Evolutionary conservation across 75 land plant genomes (phyloP), one percentile per base, ranked within the genome.

Genomic region (Sequoiadendron giganteum): DNA sequence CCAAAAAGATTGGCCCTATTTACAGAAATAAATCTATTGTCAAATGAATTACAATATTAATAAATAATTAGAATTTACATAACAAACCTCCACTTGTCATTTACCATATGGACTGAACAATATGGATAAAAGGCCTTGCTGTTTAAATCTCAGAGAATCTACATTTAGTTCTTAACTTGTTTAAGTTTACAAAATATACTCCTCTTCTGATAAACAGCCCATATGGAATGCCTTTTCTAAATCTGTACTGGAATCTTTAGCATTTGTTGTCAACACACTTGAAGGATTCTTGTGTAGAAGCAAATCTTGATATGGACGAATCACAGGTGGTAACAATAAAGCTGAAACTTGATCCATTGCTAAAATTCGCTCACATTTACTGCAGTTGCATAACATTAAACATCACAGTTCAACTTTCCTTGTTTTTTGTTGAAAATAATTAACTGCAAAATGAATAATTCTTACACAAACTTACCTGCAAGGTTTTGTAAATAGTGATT

Each of bases 251-350:
- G 81, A 88, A 39, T 89, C 87, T 39, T 89, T 91, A 14, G 83
- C 1, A 68, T 89, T 90, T 86, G 86, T 56, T 42, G 54, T 85
- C 18, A 78, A 45, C 54, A 88, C 88, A 30, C 30, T 52, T 49
- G 88, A 70, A 58, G 79, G 49, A 55, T 39, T 58, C 52, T 86
- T 88, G 2, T 56, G 11, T 21, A 75, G 32, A 84, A 38, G 82
- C 19, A 88, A 80, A 39, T 89, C 87, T 7, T 84, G 92, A 85
- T 83, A 92, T 38, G 95, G 90, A 32, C 94, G 93, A 61, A 87
- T 56, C 72, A 95, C 92, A 58, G 99, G 98, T 87, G 99, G 98
- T 88, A 97, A 87, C 9, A 95, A 83, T 49, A 96, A 85, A 80
- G 90, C 92, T 25, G 94, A 92, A 55, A 93, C 91, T 56, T 85